These are phyloP conservation scores for Atalantia buxifolia DNA, from an alignment of 345 rosid species.

Conservation along the genomic window DNA sequence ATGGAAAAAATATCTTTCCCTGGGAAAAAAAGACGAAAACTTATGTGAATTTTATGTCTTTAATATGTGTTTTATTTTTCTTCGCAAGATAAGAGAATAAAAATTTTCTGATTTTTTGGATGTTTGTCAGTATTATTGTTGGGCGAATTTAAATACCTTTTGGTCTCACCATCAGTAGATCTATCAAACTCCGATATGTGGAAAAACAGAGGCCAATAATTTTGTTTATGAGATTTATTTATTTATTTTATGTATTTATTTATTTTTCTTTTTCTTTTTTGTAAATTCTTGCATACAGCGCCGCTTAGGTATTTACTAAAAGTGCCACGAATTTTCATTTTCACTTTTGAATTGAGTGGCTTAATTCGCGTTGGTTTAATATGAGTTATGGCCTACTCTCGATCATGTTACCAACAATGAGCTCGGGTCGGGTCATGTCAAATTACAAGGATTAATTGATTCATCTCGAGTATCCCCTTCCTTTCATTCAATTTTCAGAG, in stretches of 20 bases:
- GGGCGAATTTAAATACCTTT: conserved; percentile 12
- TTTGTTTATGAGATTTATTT: background rate
- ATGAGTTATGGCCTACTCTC: background rate
- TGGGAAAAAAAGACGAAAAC: background rate
- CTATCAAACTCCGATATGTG: background rate
- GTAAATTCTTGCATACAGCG: background rate
- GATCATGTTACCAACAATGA: background rate
- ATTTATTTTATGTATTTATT: too few relatives aligned
- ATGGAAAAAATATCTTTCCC: conserved; percentile 16
- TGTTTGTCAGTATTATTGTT: background rate
- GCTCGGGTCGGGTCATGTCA: background rate
- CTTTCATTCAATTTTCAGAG: too few relatives aligned
- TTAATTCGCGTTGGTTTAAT: background rate
- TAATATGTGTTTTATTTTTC: background rate
- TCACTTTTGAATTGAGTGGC: background rate
- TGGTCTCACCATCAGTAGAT: background rate
- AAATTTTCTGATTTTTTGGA: background rate
- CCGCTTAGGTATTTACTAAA: background rate
- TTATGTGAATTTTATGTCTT: background rate
- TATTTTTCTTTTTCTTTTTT: background rate
- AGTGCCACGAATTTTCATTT: background rate
- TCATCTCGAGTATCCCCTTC: background rate
- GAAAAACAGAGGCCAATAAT: conserved; percentile 11
- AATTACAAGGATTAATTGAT: background rate
- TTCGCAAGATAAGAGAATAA: background rate